phyloP scores from a whole-genome alignment of 306 rosid species.

The Arachis hypogaea region DNA sequence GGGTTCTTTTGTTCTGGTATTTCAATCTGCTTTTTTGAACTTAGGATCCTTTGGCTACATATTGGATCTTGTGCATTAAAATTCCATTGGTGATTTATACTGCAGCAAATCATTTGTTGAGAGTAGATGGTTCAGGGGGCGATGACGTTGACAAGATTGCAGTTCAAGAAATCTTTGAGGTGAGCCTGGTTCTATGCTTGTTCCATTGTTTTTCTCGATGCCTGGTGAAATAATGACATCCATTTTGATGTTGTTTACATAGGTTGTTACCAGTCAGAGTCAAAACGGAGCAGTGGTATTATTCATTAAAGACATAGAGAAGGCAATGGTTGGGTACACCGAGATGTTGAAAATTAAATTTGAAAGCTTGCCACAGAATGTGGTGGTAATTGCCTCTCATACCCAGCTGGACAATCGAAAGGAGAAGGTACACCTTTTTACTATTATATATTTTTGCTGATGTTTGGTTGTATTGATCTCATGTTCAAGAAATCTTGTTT shows the following conservation, averaged over 20 bases:
- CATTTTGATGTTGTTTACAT: constrained; percentile 27
- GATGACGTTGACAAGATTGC: constrained; percentile 81
- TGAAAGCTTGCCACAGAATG: constrained; percentile 73
- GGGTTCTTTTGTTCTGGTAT: constrained; percentile 93
- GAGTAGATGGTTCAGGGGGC: constrained; percentile 70
- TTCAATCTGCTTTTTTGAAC: constrained; percentile 28
- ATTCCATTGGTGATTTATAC: constrained; percentile 22
- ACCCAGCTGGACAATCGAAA: constrained; percentile 82
- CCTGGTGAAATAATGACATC: constrained; percentile 31
- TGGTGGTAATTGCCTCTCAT: constrained; percentile 88
- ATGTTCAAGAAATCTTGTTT: constrained; percentile 4
- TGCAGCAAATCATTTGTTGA: constrained; percentile 74
- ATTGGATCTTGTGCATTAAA: constrained; percentile 25
- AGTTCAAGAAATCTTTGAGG: constrained; percentile 90
- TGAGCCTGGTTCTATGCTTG: constrained; percentile 29
- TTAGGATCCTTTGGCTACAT: constrained; percentile 17
- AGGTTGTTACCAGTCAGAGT: constrained; percentile 75
- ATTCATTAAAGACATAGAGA: constrained; percentile 92
- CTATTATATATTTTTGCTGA: constrained; percentile 35
- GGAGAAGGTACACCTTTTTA: constrained; percentile 73
- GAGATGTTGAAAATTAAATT: constrained; percentile 78
- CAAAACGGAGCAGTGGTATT: constrained; percentile 64
- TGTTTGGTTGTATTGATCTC: constrained; percentile 18
- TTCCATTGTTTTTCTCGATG: constrained; percentile 30
- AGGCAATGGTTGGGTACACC: constrained; percentile 70